Conservation (phyloP, 306 rosid species). For the Dalbergia oliveri region DNA sequence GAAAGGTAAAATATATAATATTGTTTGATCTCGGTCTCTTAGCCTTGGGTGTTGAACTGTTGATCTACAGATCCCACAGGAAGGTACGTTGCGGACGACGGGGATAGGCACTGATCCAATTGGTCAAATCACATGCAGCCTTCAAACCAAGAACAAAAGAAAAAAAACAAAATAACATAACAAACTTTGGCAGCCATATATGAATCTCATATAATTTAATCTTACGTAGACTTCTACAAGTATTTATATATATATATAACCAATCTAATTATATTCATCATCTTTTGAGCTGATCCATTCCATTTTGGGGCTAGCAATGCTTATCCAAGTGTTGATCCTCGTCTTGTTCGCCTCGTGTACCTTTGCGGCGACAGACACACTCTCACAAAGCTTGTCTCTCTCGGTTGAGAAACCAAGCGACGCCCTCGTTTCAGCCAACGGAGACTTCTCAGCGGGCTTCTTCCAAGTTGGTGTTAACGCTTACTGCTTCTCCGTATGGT, state of each 20-base stretch:
- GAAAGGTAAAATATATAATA: too few relatives aligned
- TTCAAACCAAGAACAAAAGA: too few relatives aligned
- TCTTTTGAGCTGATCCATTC: neutral
- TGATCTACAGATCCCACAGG: too few relatives aligned
- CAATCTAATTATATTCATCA: neutral
- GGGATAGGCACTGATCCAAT: too few relatives aligned
- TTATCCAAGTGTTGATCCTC: slow-evolving; percentile 7
- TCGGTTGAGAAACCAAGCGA: slow-evolving; percentile 52
- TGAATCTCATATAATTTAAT: too few relatives aligned
- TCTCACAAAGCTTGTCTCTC: slow-evolving; percentile 51
- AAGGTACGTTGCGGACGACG: too few relatives aligned
- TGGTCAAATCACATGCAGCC: too few relatives aligned
- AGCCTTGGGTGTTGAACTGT: too few relatives aligned
- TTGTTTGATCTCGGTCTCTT: too few relatives aligned
- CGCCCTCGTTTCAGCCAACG: slow-evolving; percentile 50
- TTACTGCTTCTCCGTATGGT: slow-evolving; percentile 63
- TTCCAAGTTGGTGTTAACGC: slow-evolving; percentile 62
- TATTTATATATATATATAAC: neutral
- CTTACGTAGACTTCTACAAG: too few relatives aligned
- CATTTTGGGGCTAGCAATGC: slow-evolving; percentile 35
- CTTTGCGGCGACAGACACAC: slow-evolving; percentile 42
- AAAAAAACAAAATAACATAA: too few relatives aligned
- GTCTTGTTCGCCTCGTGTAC: slow-evolving; percentile 42
- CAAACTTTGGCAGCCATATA: too few relatives aligned
- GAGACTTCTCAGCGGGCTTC: slow-evolving; percentile 62